Conservation (phyloP, 768 basidiomycete species). For the Boletus vinaceobasis region DNA sequence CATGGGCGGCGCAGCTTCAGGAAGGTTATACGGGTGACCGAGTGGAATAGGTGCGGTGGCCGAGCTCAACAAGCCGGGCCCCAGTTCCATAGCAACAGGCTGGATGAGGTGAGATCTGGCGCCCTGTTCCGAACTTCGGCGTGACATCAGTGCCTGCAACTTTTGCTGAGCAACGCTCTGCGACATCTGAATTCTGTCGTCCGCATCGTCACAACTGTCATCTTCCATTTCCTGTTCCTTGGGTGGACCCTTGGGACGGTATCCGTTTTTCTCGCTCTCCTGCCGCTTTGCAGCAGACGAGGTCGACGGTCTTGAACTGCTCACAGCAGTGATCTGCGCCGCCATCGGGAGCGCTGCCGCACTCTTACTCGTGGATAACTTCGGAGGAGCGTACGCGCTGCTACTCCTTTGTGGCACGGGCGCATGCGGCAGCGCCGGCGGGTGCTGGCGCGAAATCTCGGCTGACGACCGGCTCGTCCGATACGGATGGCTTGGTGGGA, state of each 20-base stretch:
- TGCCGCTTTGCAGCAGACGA: conserved; percentile 21
- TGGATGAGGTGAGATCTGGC: conserved; percentile 22
- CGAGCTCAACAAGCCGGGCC: conserved; percentile 24
- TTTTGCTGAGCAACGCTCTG: conserved; percentile 68
- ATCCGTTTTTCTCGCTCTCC: conserved; percentile 38
- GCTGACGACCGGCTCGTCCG: conserved; percentile 47
- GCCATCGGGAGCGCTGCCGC: conserved; percentile 58
- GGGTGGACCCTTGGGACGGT: conserved; percentile 65
- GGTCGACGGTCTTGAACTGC: conserved; percentile 26
- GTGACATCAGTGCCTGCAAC: conserved; percentile 53
- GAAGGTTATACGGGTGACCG: conserved; percentile 69
- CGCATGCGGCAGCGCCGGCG: conserved; percentile 14
- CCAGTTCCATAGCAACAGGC: conserved; percentile 11
- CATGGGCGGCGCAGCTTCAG: conserved; percentile 59
- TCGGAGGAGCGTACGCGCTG: conserved; percentile 31
- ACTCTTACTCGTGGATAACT: conserved; percentile 53
- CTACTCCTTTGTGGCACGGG: conserved; percentile 28
- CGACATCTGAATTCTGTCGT: conserved; percentile 53
- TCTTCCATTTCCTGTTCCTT: conserved; percentile 66
- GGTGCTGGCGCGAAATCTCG: conserved; percentile 38
- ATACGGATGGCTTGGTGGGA: conserved; percentile 60
- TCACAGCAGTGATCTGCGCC: conserved; percentile 42
- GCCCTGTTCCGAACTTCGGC: conserved; percentile 36
- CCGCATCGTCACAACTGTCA: conserved; percentile 50
- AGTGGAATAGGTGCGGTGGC: conserved; percentile 55